A percentile compares a stretch with the other conserved stretches of the same genome.
These are phyloP conservation scores for Solanum pennellii DNA, from an alignment of 257 asterid species.

Conservation along the genomic window DNA sequence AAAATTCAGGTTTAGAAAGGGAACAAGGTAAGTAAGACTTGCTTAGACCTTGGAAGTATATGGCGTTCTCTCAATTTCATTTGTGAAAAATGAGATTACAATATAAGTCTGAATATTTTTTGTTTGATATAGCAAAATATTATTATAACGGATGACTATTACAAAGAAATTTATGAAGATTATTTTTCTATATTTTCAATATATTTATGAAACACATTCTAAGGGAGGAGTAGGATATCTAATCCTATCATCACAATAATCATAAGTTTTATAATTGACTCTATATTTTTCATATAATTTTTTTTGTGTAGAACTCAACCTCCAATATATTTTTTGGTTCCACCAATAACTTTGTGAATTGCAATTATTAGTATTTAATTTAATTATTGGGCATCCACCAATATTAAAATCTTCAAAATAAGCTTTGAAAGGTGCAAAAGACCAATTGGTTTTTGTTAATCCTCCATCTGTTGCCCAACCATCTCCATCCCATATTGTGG, in stretches of 20 bases:
- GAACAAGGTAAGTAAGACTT: no score
- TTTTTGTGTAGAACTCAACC: conserved; percentile 8
- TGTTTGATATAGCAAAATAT: neutral
- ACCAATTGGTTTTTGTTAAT: conserved; percentile 36
- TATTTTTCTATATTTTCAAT: neutral
- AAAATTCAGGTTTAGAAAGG: no score
- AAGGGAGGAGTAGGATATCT: neutral
- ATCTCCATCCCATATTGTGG: conserved; percentile 51
- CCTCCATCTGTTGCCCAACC: conserved; percentile 74
- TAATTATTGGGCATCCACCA: conserved; percentile 17
- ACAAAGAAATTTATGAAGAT: neutral
- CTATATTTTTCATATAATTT: conserved; percentile 9
- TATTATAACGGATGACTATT: neutral
- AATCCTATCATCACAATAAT: neutral
- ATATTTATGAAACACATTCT: neutral
- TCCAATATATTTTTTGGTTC: conserved; percentile 18
- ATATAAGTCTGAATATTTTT: no score
- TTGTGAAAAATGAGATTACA: no score
- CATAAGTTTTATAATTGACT: neutral
- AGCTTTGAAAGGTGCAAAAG: conserved; percentile 49
- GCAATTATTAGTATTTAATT: conserved; percentile 2
- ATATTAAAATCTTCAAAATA: conserved; percentile 26
- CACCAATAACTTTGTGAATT: conserved; percentile 23
- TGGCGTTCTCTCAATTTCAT: no score
- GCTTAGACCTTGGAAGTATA: no score